Evolutionary conservation across 306 rosid genomes (phyloP).

Genomic region (Trifolium pratense): DNA sequence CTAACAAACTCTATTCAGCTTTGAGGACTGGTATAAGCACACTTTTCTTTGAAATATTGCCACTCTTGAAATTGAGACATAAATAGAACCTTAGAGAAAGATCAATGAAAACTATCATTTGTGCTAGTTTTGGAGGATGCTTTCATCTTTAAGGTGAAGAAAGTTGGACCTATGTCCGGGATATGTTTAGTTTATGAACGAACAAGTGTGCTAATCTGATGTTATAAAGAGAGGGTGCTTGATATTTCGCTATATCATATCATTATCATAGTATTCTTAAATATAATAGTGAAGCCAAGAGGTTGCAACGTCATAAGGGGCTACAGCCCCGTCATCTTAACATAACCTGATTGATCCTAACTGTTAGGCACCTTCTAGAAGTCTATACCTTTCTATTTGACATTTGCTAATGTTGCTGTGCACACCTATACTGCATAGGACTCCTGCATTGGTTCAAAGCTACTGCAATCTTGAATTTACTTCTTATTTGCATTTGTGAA

Average conservation of each 20-base stretch:
- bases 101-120: too few species aligned
- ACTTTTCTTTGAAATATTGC: too few species aligned
- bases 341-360: slow-evolving; percentile 26
- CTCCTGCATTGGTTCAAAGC: slow-evolving; percentile 15
- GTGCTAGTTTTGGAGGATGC: too few species aligned
- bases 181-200: background rate
- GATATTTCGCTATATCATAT: background rate
- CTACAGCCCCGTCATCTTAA: background rate
- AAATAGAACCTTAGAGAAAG: too few species aligned
- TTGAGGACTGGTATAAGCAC: too few species aligned
- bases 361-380: background rate
- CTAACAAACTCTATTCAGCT: too few species aligned
- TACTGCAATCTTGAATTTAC: slow-evolving; percentile 5
- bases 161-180: background rate
- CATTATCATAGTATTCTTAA: background rate
- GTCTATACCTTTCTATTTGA: slow-evolving; percentile 3
- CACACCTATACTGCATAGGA: background rate
- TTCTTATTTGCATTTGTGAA: slow-evolving; percentile 3
- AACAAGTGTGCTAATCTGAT: background rate
- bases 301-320: background rate
- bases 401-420: slow-evolving; percentile 24
- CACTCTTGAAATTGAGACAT: too few species aligned
- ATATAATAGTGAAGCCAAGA: background rate
- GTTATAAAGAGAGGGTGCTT: background rate
- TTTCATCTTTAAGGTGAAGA: too few species aligned